These are phyloP conservation scores for Melampsora abietis-canadensis DNA, from an alignment of 1,284 basidiomycete genomes.

Conservation along the genomic window DNA sequence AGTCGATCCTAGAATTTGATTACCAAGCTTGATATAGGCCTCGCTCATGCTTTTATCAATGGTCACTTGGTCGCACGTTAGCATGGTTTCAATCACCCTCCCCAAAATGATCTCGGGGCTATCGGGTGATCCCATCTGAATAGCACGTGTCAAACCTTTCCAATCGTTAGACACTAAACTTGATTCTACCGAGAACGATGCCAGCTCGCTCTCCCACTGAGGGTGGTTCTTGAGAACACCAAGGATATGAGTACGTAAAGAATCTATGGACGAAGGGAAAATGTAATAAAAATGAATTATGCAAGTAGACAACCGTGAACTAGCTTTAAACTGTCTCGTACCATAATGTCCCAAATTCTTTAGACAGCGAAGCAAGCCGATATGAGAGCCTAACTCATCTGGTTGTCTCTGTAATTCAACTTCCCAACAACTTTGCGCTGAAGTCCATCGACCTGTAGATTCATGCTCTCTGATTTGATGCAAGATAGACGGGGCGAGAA, in stretches of 20 bases:
- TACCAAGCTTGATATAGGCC: slow-evolving; percentile 60
- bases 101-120: slow-evolving; percentile 72
- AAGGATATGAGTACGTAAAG: slow-evolving; percentile 87
- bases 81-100: slow-evolving; percentile 75
- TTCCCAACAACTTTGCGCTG: slow-evolving; percentile 99
- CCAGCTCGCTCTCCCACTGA: slow-evolving; percentile 73
- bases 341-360: slow-evolving; percentile 96
- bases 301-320: not conserved
- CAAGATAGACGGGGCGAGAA: slow-evolving; percentile 84
- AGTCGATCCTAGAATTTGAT: slow-evolving; percentile 69
- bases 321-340: slow-evolving; percentile 54
- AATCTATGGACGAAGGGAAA: slow-evolving; percentile 62
- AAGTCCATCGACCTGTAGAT: slow-evolving; percentile 94
- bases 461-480: slow-evolving; percentile 98
- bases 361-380: slow-evolving; percentile 85
- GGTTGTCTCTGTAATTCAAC: slow-evolving; percentile 88
- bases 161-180: slow-evolving; percentile 95
- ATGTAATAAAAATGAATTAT: slow-evolving; percentile 20
- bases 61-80: slow-evolving; percentile 55
- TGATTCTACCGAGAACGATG: slow-evolving; percentile 85
- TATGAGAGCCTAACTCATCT: slow-evolving; percentile 79
- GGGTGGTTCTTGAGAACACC: slow-evolving; percentile 80
- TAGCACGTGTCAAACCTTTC: slow-evolving; percentile 68
- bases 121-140: slow-evolving; percentile 57
- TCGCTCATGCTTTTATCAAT: slow-evolving; percentile 35